A percentile compares a stretch with the other conserved stretches of the same genome.
Conservation (phyloP, 345 rosid genomes). For the Linum tenue region DNA sequence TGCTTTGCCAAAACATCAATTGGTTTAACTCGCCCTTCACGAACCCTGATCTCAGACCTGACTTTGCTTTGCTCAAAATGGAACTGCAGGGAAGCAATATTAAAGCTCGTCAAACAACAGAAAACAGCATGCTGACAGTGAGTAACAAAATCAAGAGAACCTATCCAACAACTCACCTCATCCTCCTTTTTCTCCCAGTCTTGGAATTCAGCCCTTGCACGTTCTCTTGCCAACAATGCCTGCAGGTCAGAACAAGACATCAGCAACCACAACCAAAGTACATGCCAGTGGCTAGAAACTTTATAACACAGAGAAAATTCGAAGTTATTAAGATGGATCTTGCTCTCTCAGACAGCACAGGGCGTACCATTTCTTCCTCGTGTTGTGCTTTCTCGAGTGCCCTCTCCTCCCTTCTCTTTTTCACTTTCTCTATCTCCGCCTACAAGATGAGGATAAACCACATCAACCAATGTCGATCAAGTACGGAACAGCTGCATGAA, state of each 20-base stretch:
- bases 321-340: not conserved
- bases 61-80: constrained; percentile 97
- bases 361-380: constrained; percentile 88
- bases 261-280: not conserved
- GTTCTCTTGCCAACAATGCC: constrained; percentile 91
- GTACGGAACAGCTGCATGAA: not conserved
- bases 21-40: constrained; percentile 83
- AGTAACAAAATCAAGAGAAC: not conserved
- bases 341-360: constrained; percentile 4
- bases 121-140: not conserved
- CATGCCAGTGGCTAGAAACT: not conserved
- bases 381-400: constrained; percentile 82
- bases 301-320: too few relatives aligned
- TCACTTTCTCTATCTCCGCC: constrained; percentile 93
- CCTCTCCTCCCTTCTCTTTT: constrained; percentile 95
- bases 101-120: constrained; percentile 12
- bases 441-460: constrained; percentile 22
- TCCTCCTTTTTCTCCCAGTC: constrained; percentile 99
- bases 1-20: constrained; percentile 80
- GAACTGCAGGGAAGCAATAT: constrained; percentile 46
- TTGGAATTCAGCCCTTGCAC: constrained; percentile 92
- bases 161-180: constrained; percentile 38
- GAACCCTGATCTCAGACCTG: constrained; percentile 74
- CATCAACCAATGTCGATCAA: not conserved
- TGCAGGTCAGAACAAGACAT: constrained; percentile 20